These are phyloP conservation scores for Angomonas desouzai DNA, from an alignment of 208 protist species.

Conservation along the genomic window DNA sequence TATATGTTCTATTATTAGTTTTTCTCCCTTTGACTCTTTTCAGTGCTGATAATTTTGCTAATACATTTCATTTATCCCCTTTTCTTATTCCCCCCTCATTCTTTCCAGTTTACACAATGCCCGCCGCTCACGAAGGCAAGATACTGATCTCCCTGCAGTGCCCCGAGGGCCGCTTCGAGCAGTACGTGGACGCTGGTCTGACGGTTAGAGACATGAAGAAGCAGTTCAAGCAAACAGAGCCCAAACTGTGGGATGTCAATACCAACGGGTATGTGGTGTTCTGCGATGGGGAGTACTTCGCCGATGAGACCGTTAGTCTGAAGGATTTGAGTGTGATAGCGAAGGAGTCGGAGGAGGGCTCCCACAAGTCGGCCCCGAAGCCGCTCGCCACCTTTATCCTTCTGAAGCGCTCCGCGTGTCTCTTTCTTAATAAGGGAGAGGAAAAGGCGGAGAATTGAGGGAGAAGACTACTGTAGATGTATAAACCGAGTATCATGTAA, in stretches of 20 bases:
- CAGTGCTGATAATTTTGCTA: neutral
- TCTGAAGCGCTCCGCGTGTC: neutral
- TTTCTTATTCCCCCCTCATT: conserved; percentile 5
- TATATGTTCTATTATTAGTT: neutral
- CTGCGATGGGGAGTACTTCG: neutral
- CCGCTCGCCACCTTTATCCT: conserved; percentile 3
- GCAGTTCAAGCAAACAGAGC: conserved; percentile 24
- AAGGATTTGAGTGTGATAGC: neutral
- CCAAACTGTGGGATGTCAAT: conserved; percentile 37
- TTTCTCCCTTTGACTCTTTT: conserved; percentile 16
- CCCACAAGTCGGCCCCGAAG: neutral
- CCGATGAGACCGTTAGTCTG: conserved; percentile 1
- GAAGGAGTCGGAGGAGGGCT: neutral
- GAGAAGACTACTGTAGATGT: neutral
- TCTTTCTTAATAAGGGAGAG: conserved; percentile 1
- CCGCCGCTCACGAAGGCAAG: neutral
- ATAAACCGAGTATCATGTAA: neutral
- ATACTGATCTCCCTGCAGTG: conserved; percentile 51
- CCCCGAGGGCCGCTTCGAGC: conserved; percentile 53
- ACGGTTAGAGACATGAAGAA: conserved; percentile 39
- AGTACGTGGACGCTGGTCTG: conserved; percentile 24
- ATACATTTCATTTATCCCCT: conserved; percentile 9
- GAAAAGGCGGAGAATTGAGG: neutral
- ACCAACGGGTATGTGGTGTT: conserved; percentile 44
- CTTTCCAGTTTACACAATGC: neutral